Evolutionary conservation across 352 stramenopile genomes (phyloP).

Genomic region (Peronospora destructor): DNA sequence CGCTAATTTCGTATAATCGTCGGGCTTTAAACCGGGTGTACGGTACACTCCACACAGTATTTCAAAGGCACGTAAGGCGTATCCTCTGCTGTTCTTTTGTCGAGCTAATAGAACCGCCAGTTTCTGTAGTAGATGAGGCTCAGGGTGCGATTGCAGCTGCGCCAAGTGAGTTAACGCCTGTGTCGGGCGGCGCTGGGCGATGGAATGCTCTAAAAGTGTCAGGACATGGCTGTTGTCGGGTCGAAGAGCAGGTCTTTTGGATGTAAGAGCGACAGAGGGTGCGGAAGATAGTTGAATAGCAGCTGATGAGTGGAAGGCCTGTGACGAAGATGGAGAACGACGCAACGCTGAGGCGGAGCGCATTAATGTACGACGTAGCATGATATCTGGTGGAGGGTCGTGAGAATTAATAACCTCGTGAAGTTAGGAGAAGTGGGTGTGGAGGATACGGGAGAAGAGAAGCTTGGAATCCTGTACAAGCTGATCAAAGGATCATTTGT

Average conservation of each 20-base stretch:
- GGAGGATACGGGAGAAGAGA: background rate
- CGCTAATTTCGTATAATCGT: constrained; percentile 57
- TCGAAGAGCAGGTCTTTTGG: constrained; percentile 1
- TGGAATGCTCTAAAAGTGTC: constrained; percentile 33
- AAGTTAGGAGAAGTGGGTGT: background rate
- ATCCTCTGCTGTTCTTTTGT: constrained; percentile 26
- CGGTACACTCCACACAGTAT: constrained; percentile 40
- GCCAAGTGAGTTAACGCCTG: constrained; percentile 36
- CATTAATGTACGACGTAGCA: constrained; percentile 8
- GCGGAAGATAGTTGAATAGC: constrained; percentile 4
- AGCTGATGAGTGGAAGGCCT: constrained; percentile 1
- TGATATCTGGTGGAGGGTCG: background rate
- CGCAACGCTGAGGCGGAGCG: constrained; percentile 7
- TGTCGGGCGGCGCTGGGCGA: constrained; percentile 23
- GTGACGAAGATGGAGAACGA: constrained; percentile 2
- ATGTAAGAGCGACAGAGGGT: background rate
- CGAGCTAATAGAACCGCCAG: constrained; percentile 46
- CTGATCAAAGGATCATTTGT: too few species aligned
- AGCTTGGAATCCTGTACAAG: background rate
- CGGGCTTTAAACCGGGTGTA: constrained; percentile 29
- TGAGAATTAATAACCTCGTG: background rate
- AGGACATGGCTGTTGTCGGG: constrained; percentile 9
- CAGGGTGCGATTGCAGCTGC: constrained; percentile 31
- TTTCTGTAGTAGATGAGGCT: constrained; percentile 31
- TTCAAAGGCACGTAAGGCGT: constrained; percentile 30